phyloP scores from a whole-genome alignment of 2,329 filamentous ascomycete genomes.

The Sporothrix mexicana region DNA sequence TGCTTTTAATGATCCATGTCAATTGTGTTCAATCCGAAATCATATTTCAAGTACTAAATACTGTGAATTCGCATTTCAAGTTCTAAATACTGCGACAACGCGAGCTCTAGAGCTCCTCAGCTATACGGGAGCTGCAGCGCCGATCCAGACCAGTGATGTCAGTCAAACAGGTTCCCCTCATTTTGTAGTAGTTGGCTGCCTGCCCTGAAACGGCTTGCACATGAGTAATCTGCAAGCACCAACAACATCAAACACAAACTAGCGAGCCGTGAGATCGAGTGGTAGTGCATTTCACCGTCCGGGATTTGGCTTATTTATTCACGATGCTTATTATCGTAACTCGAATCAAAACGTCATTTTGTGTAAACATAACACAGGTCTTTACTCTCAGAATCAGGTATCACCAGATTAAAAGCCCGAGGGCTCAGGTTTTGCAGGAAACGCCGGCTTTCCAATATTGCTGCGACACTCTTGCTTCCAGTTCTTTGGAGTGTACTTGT shows the following conservation, averaged over 20 bases:
- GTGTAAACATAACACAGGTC: background rate
- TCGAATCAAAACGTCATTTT: background rate
- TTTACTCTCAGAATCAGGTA: background rate
- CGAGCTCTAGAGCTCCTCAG: background rate
- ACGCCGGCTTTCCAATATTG: slow-evolving; percentile 51
- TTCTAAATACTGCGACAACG: background rate
- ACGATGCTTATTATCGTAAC: too few species aligned
- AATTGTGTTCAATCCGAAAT: background rate
- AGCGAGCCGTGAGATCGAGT: too few species aligned
- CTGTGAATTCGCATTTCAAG: background rate
- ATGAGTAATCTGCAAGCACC: slow-evolving; percentile 16
- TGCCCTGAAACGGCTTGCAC: background rate
- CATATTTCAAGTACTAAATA: background rate
- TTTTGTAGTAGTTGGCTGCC: background rate
- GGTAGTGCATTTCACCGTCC: too few species aligned
- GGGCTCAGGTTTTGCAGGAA: slow-evolving; percentile 58
- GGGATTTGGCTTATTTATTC: too few species aligned
- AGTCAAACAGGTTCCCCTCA: slow-evolving; percentile 14
- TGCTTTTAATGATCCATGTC: background rate
- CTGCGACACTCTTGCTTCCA: slow-evolving; percentile 68
- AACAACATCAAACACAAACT: too few species aligned
- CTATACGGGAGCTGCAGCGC: background rate
- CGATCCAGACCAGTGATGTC: slow-evolving; percentile 17
- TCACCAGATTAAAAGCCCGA: slow-evolving; percentile 41
- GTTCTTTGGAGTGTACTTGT: slow-evolving; percentile 82